Evolutionary conservation across 1,284 basidiomycete species (phyloP).

Genomic region (Fomes fomentarius): DNA sequence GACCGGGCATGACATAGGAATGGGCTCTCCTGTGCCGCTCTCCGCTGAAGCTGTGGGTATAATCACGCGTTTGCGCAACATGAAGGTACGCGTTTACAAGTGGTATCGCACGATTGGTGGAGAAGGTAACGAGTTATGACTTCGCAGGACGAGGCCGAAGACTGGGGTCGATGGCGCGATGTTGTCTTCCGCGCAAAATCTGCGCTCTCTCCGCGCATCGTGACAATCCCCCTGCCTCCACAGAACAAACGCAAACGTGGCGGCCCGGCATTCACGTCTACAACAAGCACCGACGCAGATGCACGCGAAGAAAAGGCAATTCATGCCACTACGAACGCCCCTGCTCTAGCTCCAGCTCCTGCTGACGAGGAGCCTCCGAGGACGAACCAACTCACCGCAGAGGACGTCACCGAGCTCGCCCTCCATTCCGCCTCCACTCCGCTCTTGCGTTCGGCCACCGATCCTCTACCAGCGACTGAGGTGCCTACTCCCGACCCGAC

Average conservation of each 20-base stretch:
- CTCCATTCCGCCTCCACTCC: slow-evolving; percentile 1
- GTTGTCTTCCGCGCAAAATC: slow-evolving; percentile 79
- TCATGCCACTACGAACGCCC: too few species aligned
- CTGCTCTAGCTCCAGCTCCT: too few species aligned
- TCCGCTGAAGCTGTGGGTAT: slow-evolving; percentile 83
- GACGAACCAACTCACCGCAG: slow-evolving; percentile 44
- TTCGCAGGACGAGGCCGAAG: slow-evolving; percentile 83
- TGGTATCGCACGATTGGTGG: too few species aligned
- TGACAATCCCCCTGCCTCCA: slow-evolving; percentile 55
- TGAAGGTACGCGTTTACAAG: too few species aligned
- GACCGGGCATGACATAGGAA: slow-evolving; percentile 86
- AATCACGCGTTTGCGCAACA: slow-evolving; percentile 83
- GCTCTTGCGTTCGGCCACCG: not conserved
- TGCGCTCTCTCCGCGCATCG: slow-evolving; percentile 50
- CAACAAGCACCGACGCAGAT: not conserved
- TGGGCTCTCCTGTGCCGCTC: slow-evolving; percentile 87
- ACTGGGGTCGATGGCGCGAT: slow-evolving; percentile 90
- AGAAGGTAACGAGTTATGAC: too few species aligned
- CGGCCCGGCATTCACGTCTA: slow-evolving; percentile 39
- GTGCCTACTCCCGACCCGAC: slow-evolving; percentile 5
- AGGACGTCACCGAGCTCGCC: slow-evolving; percentile 41
- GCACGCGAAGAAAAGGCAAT: too few species aligned
- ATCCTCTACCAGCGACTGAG: not conserved
- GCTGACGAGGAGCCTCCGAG: slow-evolving; percentile 1
- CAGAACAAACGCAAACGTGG: slow-evolving; percentile 60